phyloP scores from a whole-genome alignment of 805 yeast species.

The Candida yuanshanica region DNA sequence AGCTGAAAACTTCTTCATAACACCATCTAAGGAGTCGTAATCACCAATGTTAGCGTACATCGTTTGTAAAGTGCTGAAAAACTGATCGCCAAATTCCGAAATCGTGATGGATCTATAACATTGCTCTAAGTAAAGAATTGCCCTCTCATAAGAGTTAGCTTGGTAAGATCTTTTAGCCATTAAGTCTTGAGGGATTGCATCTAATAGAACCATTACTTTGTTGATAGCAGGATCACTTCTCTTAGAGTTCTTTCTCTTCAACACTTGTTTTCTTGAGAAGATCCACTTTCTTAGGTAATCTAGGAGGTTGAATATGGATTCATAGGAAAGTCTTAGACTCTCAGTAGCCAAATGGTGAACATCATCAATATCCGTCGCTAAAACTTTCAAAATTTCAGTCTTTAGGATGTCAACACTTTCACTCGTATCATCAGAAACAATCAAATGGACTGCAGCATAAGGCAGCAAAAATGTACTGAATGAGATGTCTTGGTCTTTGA shows the following conservation, averaged over 20 bases:
- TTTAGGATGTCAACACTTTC: constrained; percentile 39
- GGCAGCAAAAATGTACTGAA: constrained; percentile 72
- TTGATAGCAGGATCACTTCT: constrained; percentile 26
- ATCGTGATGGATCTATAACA: constrained; percentile 41
- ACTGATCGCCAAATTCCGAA: constrained; percentile 28
- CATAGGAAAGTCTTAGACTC: constrained; percentile 58
- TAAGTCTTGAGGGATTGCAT: constrained; percentile 55
- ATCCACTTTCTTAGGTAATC: constrained; percentile 84
- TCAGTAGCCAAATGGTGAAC: constrained; percentile 53
- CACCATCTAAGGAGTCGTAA: constrained; percentile 84
- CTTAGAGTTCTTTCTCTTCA: constrained; percentile 17
- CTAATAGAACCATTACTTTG: constrained; percentile 43
- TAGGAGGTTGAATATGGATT: constrained; percentile 67
- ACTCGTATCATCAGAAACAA: constrained; percentile 40
- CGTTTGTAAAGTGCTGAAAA: constrained; percentile 52
- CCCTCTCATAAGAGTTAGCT: constrained; percentile 81
- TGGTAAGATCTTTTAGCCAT: constrained; percentile 77
- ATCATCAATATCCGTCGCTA: constrained; percentile 40
- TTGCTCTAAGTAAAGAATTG: constrained; percentile 80
- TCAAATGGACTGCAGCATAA: constrained; percentile 61
- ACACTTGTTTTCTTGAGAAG: constrained; percentile 18
- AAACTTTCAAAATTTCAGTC: constrained; percentile 54
- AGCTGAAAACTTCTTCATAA: constrained; percentile 65
- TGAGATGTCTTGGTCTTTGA: constrained; percentile 64
- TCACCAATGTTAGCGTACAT: constrained; percentile 88